Conservation (phyloP, 2,329 filamentous ascomycete species). For the Fusarium avenaceum region DNA sequence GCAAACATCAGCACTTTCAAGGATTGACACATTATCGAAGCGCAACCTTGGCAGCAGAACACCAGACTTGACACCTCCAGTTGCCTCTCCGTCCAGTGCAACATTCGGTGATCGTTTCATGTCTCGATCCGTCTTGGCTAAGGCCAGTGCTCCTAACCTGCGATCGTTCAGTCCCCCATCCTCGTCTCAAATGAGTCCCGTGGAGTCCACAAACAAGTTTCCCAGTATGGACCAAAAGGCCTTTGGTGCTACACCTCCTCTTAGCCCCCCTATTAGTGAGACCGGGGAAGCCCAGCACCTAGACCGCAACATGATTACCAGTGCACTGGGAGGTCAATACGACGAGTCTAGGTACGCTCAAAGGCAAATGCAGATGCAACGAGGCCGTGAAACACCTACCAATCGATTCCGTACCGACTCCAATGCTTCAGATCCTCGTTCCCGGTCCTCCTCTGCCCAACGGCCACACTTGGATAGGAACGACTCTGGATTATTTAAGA, state of each 20-base stretch:
- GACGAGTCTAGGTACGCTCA: slow-evolving; percentile 89
- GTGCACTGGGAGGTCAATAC: slow-evolving; percentile 76
- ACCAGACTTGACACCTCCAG: slow-evolving; percentile 61
- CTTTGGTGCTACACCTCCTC: slow-evolving; percentile 55
- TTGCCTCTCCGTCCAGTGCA: slow-evolving; percentile 61
- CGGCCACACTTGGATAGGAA: slow-evolving; percentile 53
- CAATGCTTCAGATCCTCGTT: slow-evolving; percentile 57
- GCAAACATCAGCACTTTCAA: slow-evolving; percentile 80
- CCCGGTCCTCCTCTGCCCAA: slow-evolving; percentile 62
- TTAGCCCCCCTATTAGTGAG: slow-evolving; percentile 76
- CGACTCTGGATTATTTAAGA: slow-evolving; percentile 48
- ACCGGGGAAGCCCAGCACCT: slow-evolving; percentile 75
- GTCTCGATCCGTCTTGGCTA: slow-evolving; percentile 62
- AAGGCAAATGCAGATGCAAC: slow-evolving; percentile 83
- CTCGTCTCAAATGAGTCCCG: slow-evolving; percentile 56
- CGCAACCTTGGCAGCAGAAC: slow-evolving; percentile 66
- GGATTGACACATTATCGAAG: slow-evolving; percentile 82
- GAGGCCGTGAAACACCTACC: slow-evolving; percentile 75
- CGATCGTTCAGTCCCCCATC: slow-evolving; percentile 67
- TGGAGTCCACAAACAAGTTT: slow-evolving; percentile 57
- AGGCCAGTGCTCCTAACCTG: slow-evolving; percentile 78
- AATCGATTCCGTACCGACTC: slow-evolving; percentile 62
- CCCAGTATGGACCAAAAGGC: slow-evolving; percentile 53
- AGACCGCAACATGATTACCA: slow-evolving; percentile 84
- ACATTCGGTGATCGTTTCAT: slow-evolving; percentile 62